Percentiles rank a stretch among this genome's conserved stretches.
Conservation (phyloP, 805 yeast genomes). For the Vanderwaltozyma polyspora region DNA sequence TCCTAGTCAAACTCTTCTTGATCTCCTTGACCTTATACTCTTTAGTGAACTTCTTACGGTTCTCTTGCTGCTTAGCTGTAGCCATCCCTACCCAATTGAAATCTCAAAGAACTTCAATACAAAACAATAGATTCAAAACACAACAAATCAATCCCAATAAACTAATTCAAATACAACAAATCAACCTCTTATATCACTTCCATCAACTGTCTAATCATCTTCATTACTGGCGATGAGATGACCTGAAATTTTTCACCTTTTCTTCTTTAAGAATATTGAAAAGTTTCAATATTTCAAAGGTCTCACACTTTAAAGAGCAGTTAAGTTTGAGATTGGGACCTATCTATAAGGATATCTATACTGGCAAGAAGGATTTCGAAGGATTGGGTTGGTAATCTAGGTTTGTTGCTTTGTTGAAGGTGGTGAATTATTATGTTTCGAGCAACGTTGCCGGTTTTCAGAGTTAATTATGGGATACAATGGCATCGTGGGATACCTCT, state of each 20-base stretch:
- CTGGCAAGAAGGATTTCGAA: too few species aligned
- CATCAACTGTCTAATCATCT: not conserved
- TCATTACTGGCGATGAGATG: not conserved
- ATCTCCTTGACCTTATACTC: conserved; percentile 48
- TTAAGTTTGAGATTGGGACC: too few species aligned
- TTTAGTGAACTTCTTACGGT: conserved; percentile 29
- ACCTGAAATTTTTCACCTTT: not conserved
- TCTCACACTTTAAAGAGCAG: too few species aligned
- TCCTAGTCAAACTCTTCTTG: conserved; percentile 61
- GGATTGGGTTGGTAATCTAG: too few species aligned
- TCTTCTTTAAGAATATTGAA: not conserved
- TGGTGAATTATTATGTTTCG: too few species aligned
- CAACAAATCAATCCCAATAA: too few species aligned
- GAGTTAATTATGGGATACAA: not conserved
- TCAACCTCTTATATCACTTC: not conserved
- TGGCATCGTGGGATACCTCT: not conserved
- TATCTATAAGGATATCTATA: too few species aligned
- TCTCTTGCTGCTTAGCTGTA: conserved; percentile 15
- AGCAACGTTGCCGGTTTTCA: conserved; percentile 1
- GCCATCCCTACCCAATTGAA: too few species aligned
- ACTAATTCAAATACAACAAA: too few species aligned
- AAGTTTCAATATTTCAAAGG: too few species aligned
- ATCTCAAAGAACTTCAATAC: too few species aligned
- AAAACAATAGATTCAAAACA: not conserved
- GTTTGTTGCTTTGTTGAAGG: too few species aligned